Base-by-base conservation (phyloP, 2,329 filamentous ascomycete genomes). In the Penicillium sp. region DNA sequence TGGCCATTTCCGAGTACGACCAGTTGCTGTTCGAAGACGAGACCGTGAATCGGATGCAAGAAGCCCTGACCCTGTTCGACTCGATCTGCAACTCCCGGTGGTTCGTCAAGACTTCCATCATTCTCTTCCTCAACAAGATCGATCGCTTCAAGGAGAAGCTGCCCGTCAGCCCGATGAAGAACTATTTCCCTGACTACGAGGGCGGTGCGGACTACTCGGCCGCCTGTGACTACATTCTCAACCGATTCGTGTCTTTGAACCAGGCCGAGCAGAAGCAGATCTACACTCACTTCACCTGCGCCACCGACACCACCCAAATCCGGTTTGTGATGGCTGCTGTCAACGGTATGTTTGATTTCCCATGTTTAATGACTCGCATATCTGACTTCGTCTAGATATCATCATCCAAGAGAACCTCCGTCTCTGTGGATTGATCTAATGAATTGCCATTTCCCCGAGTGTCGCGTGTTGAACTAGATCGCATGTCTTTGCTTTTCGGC, bases 221-320 rank as follows among this genome's bases (percentile, higher is more conserved):
- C 35, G 92, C 92, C 25, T 98, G 92, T 72, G 90, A 98, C 68
- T 98, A 98, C 72, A 96, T 98, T 59, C 79, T 98, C 47, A 96
- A 96, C 77, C 81, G 92, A 63, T 98, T 98, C 69, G 92, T 96
- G 58, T 92, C 85, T 64, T 74, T 98, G 64, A 98, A 98, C 73
- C 92, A 96, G 70, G 90, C 95, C 66, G 92, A 96, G 74, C 95
- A 88, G 38, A 98, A 98, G 76, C 92, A 98, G 68, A 96, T 98
- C 66, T 98, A 98, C 76, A 98, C 92, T 42, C 92, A 96, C 70
- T 98, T 98, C 71, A 98, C 92, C 34, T 96, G 92, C 66, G 92
- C 92, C 45, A 98, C 92, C 32, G 92, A 98, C 64, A 98, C 92
- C 20, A 95, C 92, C 59, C 92, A 98, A 69, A 98, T 98, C 59